phyloP scores from a whole-genome alignment of 768 basidiomycete species.

The Cubamyces lactineus region DNA sequence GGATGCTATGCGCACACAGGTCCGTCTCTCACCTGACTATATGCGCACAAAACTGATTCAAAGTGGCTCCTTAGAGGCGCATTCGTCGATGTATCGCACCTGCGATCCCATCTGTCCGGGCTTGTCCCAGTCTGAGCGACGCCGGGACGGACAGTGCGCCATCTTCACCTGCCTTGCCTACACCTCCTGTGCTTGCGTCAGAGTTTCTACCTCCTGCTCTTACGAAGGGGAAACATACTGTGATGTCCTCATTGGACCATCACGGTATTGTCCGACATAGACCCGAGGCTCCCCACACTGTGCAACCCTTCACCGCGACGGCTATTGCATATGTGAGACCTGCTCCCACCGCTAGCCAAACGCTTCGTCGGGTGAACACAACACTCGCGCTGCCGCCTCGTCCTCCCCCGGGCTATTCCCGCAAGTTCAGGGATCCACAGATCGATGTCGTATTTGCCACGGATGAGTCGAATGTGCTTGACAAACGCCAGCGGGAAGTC shows the following conservation, averaged over 20 bases:
- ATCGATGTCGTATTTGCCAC: slow-evolving; percentile 27
- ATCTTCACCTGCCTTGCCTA: slow-evolving; percentile 8
- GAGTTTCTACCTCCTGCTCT: not conserved
- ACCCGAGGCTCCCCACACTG: not conserved
- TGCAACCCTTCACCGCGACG: not conserved
- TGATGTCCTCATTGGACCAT: not conserved
- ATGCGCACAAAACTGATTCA: slow-evolving; percentile 14
- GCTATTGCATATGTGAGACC: not conserved
- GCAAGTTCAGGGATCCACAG: slow-evolving; percentile 11
- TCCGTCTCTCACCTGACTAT: slow-evolving; percentile 4
- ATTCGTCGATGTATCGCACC: slow-evolving; percentile 18
- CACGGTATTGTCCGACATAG: not conserved
- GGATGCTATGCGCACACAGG: slow-evolving; percentile 23
- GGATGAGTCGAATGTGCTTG: slow-evolving; percentile 41
- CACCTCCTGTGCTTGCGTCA: not conserved
- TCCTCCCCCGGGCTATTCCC: slow-evolving; percentile 11
- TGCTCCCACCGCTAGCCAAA: not conserved
- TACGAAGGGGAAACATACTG: not conserved
- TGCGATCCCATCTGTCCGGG: not conserved
- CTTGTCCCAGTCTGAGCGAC: not conserved
- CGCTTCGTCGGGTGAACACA: not conserved
- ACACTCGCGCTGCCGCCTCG: not conserved
- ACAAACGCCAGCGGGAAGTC: slow-evolving; percentile 49
- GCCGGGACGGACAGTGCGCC: slow-evolving; percentile 2
- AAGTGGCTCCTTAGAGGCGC: not conserved